Percentiles rank a stretch among this genome's conserved stretches.
phyloP scores from a whole-genome alignment of 495 filamentous ascomycete genomes.

The Penicillium pancosmium region DNA sequence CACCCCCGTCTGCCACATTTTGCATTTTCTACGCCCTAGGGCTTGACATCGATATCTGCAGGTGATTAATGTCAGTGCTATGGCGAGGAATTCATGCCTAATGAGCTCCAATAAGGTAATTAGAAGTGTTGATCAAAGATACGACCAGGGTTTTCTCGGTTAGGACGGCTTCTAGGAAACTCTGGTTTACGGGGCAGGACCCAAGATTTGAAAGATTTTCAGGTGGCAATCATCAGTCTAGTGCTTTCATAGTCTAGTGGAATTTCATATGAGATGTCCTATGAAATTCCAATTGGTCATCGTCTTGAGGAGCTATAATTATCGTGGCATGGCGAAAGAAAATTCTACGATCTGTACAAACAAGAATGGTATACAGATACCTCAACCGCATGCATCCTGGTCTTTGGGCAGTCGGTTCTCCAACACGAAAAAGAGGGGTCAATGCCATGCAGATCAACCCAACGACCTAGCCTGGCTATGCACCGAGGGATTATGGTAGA shows the following conservation, averaged over 20 bases:
- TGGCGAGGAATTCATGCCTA: conserved; percentile 11
- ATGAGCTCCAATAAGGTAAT: conserved; percentile 21
- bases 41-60: conserved; percentile 11
- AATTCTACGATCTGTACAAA: neutral
- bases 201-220: conserved; percentile 15
- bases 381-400: conserved; percentile 20
- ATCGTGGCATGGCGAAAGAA: neutral
- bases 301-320: neutral
- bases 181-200: conserved; percentile 13
- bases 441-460: conserved; percentile 16
- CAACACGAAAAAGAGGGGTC: conserved; percentile 3
- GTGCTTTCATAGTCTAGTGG: neutral
- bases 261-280: neutral
- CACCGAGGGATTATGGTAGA: neutral
- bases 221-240: conserved; percentile 17
- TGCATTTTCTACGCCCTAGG: conserved; percentile 19
- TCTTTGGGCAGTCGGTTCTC: conserved; percentile 12
- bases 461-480: conserved; percentile 1
- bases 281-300: neutral
- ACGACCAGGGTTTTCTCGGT: conserved; percentile 16
- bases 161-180: conserved; percentile 29
- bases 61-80: conserved; percentile 13
- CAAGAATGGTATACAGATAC: neutral
- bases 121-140: conserved; percentile 22
- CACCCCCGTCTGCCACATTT: conserved; percentile 18